Evolutionary conservation across 805 yeast genomes (phyloP).

Genomic region (Naumovozyma dairenensis): DNA sequence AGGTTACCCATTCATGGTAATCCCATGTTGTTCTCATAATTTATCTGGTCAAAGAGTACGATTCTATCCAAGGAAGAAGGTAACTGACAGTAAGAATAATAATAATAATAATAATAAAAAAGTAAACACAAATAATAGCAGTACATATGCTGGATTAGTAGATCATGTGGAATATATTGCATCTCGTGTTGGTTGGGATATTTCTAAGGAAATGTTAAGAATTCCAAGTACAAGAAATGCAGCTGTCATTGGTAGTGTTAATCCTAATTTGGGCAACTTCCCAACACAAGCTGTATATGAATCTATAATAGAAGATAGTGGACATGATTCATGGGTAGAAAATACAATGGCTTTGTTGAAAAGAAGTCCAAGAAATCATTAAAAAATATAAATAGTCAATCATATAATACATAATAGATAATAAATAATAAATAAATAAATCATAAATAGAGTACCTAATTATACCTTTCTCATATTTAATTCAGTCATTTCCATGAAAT

Average conservation of each 20-base stretch:
- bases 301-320: constrained; percentile 67
- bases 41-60: constrained; percentile 67
- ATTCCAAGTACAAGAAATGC: constrained; percentile 93
- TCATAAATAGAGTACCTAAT: too few relatives aligned
- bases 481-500: too few relatives aligned
- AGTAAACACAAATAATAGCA: constrained; percentile 21
- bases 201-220: constrained; percentile 75
- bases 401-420: too few relatives aligned
- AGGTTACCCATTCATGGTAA: constrained; percentile 79
- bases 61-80: constrained; percentile 38
- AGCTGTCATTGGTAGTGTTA: constrained; percentile 65
- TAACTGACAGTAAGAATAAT: constrained; percentile 4
- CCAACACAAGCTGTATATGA: constrained; percentile 40
- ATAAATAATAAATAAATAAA: too few relatives aligned
- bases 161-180: constrained; percentile 75
- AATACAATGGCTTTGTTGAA: constrained; percentile 63
- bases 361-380: constrained; percentile 66
- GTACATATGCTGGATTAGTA: constrained; percentile 78
- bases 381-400: too few relatives aligned
- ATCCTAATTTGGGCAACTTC: constrained; percentile 20
- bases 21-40: constrained; percentile 92
- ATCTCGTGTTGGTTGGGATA: constrained; percentile 66
- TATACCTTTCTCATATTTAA: too few relatives aligned
- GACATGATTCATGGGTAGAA: constrained; percentile 86
- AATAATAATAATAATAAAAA: constrained; percentile 8